These are phyloP conservation scores for Acanthamoeba lenticulata DNA, from an alignment of 208 protist species.

Conservation along the genomic window DNA sequence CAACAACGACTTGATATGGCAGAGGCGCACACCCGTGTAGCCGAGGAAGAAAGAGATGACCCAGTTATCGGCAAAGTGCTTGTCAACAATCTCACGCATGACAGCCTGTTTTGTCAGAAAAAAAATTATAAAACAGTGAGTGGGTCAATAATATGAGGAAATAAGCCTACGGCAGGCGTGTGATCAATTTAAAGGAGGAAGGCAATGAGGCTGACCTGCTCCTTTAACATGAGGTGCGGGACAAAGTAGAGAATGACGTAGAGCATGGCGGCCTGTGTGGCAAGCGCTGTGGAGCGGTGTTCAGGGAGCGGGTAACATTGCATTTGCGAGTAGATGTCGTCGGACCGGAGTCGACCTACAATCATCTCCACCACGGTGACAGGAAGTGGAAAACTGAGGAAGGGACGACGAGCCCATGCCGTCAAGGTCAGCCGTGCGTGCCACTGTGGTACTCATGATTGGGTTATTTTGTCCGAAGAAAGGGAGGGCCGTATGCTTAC, in stretches of 20 bases:
- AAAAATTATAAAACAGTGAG: constrained; percentile 50
- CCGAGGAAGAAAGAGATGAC: constrained; percentile 98
- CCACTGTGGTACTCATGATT: background rate
- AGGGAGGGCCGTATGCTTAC: background rate
- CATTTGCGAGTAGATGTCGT: constrained; percentile 97
- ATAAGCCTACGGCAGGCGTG: too few species aligned
- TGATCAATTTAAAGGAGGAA: too few species aligned
- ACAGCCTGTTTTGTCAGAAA: constrained; percentile 78
- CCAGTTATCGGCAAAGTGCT: constrained; percentile 98
- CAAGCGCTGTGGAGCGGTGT: constrained; percentile 94
- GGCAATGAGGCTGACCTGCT: constrained; percentile 82
- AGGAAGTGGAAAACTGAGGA: constrained; percentile 60
- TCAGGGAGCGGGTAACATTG: constrained; percentile 93
- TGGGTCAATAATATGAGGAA: too few species aligned
- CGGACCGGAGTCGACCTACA: constrained; percentile 92
- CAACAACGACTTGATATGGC: background rate
- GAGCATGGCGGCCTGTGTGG: constrained; percentile 94
- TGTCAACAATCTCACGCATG: constrained; percentile 98
- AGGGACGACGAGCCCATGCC: too few species aligned
- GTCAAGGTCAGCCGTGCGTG: too few species aligned
- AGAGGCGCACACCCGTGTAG: constrained; percentile 92
- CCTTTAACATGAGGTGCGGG: constrained; percentile 92
- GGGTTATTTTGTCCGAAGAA: background rate
- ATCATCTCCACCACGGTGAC: constrained; percentile 88
- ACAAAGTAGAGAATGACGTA: constrained; percentile 98